These are phyloP conservation scores for Phytopythium litorale DNA, from an alignment of 352 stramenopile species.

Conservation along the genomic window DNA sequence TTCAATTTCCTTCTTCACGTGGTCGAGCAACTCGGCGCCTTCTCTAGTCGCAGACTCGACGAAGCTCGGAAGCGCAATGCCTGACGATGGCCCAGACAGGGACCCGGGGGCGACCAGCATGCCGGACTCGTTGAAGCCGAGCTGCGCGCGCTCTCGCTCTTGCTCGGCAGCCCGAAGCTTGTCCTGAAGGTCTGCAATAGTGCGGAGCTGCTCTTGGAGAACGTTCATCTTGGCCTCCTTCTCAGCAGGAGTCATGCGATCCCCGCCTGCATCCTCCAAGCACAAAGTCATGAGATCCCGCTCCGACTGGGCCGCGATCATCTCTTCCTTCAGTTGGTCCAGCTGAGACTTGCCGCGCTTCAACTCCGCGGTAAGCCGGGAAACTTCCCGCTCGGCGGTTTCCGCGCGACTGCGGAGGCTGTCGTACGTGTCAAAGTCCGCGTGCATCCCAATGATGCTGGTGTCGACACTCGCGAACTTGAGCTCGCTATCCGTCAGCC, in stretches of 20 bases:
- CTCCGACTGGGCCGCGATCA: slow-evolving; percentile 83
- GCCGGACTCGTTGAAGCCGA: slow-evolving; percentile 24
- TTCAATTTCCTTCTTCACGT: slow-evolving; percentile 76
- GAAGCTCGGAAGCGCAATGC: slow-evolving; percentile 36
- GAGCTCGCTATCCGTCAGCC: slow-evolving; percentile 74
- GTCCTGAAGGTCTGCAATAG: slow-evolving; percentile 78
- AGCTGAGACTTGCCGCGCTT: slow-evolving; percentile 78
- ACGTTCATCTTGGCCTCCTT: slow-evolving; percentile 60
- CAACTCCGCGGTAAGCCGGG: slow-evolving; percentile 61
- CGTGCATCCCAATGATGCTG: slow-evolving; percentile 60
- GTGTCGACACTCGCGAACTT: slow-evolving; percentile 57
- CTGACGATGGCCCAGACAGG: slow-evolving; percentile 13
- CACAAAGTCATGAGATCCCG: slow-evolving; percentile 74
- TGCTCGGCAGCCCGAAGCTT: slow-evolving; percentile 61
- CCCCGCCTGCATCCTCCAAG: slow-evolving; percentile 42
- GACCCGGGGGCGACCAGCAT: slow-evolving; percentile 11
- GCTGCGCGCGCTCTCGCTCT: slow-evolving; percentile 58
- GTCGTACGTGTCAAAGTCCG: slow-evolving; percentile 73
- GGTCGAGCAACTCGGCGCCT: slow-evolving; percentile 59
- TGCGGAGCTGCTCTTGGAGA: slow-evolving; percentile 74
- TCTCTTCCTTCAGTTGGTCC: slow-evolving; percentile 80
- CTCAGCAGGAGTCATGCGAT: slow-evolving; percentile 26
- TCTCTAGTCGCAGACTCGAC: slow-evolving; percentile 48
- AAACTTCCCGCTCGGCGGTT: slow-evolving; percentile 77
- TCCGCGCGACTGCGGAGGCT: slow-evolving; percentile 71